These are phyloP conservation scores for Boletellus deceptivus DNA, from an alignment of 1,284 basidiomycete species.

Conservation along the genomic window DNA sequence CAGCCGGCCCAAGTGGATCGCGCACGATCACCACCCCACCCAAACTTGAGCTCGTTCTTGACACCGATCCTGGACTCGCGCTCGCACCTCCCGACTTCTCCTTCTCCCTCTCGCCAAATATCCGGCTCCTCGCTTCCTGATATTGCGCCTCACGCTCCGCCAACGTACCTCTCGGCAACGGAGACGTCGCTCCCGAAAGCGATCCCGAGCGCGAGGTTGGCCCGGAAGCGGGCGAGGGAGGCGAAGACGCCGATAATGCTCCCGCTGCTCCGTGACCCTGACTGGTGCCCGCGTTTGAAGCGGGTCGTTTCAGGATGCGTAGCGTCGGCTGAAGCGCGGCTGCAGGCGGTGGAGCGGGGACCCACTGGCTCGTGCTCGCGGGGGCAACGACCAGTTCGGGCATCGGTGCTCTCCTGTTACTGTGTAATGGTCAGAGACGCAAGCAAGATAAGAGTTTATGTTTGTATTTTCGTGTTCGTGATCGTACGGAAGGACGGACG, in stretches of 20 bases:
- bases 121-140: slow-evolving; percentile 32
- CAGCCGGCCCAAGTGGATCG: slow-evolving; percentile 27
- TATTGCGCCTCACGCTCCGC: slow-evolving; percentile 35
- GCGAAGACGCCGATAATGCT: not conserved
- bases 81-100: not conserved
- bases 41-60: not conserved
- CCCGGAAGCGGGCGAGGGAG: slow-evolving; percentile 6
- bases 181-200: slow-evolving; percentile 12
- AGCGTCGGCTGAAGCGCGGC: slow-evolving; percentile 28
- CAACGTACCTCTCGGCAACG: slow-evolving; percentile 25
- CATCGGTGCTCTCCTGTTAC: slow-evolving; percentile 47
- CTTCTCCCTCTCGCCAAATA: slow-evolving; percentile 22
- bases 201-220: not conserved
- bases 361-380: slow-evolving; percentile 28
- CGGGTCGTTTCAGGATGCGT: slow-evolving; percentile 33
- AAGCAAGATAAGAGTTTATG: no score
- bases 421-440: slow-evolving; percentile 13
- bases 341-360: slow-evolving; percentile 24
- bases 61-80: not conserved
- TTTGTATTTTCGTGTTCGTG: no score
- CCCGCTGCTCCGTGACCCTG: not conserved
- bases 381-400: slow-evolving; percentile 42
- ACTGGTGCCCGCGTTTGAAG: slow-evolving; percentile 6
- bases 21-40: slow-evolving; percentile 17
- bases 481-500: no score